phyloP scores from a whole-genome alignment of 1,284 basidiomycete species.

The Phylloporus sp. region DNA sequence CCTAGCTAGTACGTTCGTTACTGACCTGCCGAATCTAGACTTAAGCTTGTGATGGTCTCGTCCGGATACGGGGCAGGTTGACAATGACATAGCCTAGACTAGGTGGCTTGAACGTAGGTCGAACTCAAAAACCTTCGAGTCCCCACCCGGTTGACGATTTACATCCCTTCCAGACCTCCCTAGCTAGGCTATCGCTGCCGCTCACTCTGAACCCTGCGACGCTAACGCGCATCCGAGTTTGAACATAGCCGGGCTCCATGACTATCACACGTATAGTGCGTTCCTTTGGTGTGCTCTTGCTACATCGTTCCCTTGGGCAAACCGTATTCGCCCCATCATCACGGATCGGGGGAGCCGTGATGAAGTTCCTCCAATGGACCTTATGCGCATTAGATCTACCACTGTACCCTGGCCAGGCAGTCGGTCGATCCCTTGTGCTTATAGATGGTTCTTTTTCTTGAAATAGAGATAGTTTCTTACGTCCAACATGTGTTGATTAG shows the following conservation, averaged over 20 bases:
- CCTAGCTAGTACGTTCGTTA: background rate
- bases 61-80: slow-evolving; percentile 21
- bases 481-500: no score
- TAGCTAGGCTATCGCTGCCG: slow-evolving; percentile 19
- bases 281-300: slow-evolving; percentile 9
- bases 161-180: no score
- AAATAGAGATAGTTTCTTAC: no score
- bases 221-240: slow-evolving; percentile 21
- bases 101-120: background rate
- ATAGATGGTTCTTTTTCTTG: background rate
- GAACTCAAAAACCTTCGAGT: no score
- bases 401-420: background rate
- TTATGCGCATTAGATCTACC: background rate
- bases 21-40: background rate
- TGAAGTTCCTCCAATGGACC: background rate
- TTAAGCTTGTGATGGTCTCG: background rate
- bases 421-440: background rate
- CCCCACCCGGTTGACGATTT: no score
- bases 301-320: slow-evolving; percentile 8
- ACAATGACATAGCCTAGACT: background rate
- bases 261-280: slow-evolving; percentile 30
- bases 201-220: slow-evolving; percentile 14
- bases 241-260: slow-evolving; percentile 25
- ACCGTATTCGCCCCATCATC: slow-evolving; percentile 8
- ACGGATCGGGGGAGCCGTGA: background rate